Base-by-base conservation (phyloP, 371 early-diverging fungal genomes). In the Saksenaea vasiformis region DNA sequence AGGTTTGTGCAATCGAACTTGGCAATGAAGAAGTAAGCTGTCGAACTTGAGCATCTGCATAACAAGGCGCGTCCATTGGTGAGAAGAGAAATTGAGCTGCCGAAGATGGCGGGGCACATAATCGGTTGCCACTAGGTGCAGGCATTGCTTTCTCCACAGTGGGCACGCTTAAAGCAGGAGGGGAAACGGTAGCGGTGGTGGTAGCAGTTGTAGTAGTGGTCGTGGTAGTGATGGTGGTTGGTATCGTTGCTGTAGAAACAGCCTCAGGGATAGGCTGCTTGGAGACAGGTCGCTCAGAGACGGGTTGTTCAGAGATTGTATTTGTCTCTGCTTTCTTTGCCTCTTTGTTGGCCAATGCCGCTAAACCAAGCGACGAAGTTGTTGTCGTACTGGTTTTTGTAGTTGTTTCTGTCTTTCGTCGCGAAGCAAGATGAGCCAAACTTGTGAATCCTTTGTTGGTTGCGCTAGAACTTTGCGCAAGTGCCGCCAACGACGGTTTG, bases 51-150 rank as follows among this genome's bases (percentile, higher is more conserved):
- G 51, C n/a, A 44, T 60, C 56, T 35, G 34, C 19, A 47, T 15
- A 38, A 27, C 31, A 7, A 9, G 55, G 65, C 58, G 39, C n/a
- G 11, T 62, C 62, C 55, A 65, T 38, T 1, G 56, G 61, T 51
- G 54, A 58, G 67, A 85, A 83, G 34, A 84, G 44, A 28, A 80
- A 81, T 38, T 64, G 63, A 1, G 86, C 85, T 11, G 82, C 79
- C 9, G 68, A 56, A 13, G 85, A 85, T 8, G 85, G 84, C 36
- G 71, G 66, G 14, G 83, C 82, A 44, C 70, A 70, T 10, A 82
- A 51, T 44, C 79, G 75, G 28, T 59, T 61, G 17, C 22, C 51
- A 10, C 10, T 22, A 7, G 51, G 17, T 10, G 22, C 11, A 3
- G 11, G 22, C 22, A 47, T 38, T 10, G 31, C 26, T 19, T 37